Conservation (phyloP, 1,284 basidiomycete species). For the Omphalotus olearius region DNA sequence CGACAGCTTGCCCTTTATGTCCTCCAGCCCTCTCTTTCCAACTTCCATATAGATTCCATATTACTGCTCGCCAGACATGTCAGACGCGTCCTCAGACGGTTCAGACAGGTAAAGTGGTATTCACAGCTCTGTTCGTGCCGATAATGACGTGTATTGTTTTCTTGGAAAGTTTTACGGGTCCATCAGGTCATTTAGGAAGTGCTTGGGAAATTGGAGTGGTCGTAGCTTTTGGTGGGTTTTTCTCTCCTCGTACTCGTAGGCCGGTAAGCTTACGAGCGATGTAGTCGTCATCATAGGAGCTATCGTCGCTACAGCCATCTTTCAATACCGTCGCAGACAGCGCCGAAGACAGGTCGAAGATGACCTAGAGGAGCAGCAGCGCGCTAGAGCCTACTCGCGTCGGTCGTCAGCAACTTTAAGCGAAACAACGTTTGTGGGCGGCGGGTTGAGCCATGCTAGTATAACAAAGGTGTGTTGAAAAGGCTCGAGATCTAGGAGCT, state of each 20-base stretch:
- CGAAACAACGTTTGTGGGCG: not conserved
- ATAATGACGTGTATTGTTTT: not conserved
- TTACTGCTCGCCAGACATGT: no score
- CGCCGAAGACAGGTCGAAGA: not conserved
- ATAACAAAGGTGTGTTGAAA: not conserved
- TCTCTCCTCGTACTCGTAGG: not conserved
- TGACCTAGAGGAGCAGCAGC: not conserved
- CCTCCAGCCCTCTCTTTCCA: no score
- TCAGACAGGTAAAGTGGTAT: no score
- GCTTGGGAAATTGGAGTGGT: constrained; percentile 17
- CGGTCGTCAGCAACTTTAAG: not conserved
- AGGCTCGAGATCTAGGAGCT: no score
- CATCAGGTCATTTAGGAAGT: constrained; percentile 8
- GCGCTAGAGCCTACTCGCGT: no score
- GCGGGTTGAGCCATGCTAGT: not conserved
- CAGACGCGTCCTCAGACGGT: no score
- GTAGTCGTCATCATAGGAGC: constrained; percentile 2
- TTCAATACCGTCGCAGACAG: constrained; percentile 6
- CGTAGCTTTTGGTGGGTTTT: constrained; percentile 14
- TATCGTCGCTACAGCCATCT: constrained; percentile 7
- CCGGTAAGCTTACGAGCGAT: not conserved
- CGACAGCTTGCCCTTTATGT: no score
- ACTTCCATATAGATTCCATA: no score
- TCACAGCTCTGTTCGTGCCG: no score
- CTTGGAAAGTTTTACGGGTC: constrained; percentile 9